These are phyloP conservation scores for Pichia sp. DNA, from an alignment of 1,139 yeast species.

Conservation along the genomic window DNA sequence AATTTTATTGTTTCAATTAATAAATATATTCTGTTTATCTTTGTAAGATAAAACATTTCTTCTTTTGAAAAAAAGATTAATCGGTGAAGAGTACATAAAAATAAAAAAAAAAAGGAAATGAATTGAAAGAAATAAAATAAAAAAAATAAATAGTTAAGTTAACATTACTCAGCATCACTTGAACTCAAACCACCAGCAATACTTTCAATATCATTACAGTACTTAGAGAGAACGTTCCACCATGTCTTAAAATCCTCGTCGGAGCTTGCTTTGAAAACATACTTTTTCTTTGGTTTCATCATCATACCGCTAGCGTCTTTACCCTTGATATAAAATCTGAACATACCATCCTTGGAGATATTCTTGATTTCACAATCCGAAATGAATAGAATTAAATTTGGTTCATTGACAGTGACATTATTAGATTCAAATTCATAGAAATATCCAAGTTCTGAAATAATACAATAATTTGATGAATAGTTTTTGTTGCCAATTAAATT, in stretches of 20 bases:
- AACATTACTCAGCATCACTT: neutral
- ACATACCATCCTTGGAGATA: constrained; percentile 20
- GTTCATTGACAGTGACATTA: constrained; percentile 33
- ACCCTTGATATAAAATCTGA: constrained; percentile 35
- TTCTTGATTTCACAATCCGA: constrained; percentile 37
- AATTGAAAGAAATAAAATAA: neutral
- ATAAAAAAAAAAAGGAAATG: too few relatives aligned
- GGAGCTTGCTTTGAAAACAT: constrained; percentile 34
- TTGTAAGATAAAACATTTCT: neutral
- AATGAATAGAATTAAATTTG: constrained; percentile 36
- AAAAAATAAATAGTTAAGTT: neutral
- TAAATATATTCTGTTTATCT: neutral
- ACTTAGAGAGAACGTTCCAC: constrained; percentile 29
- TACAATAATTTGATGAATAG: constrained; percentile 37
- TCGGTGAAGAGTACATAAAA: neutral
- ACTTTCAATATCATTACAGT: neutral
- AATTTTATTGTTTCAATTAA: neutral
- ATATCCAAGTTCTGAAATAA: constrained; percentile 35
- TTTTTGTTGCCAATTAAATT: constrained; percentile 23
- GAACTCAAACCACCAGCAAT: too few relatives aligned
- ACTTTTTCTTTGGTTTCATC: constrained; percentile 30
- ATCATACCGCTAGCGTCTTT: constrained; percentile 30
- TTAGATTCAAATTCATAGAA: constrained; percentile 38
- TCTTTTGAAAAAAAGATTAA: neutral
- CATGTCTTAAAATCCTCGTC: constrained; percentile 37